Percentiles rank a stretch among this genome's conserved stretches.
These are phyloP conservation scores for Xylaria arbuscula DNA, from an alignment of 2,329 filamentous ascomycete species.

Conservation along the genomic window DNA sequence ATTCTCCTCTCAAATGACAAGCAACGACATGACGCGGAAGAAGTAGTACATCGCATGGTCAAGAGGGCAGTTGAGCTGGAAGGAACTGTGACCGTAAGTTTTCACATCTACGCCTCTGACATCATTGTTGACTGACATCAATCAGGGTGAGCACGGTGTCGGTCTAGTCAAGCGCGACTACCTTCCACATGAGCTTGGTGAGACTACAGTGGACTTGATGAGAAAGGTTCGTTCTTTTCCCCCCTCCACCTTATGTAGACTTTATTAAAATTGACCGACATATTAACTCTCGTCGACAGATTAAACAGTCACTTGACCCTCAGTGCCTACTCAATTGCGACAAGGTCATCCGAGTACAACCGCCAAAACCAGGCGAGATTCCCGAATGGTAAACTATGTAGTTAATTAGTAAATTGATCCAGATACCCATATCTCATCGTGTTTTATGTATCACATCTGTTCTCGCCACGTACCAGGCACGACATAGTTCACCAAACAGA, in stretches of 20 bases:
- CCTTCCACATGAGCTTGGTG: slow-evolving; percentile 79
- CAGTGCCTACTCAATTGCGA: slow-evolving; percentile 76
- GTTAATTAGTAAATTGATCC: slow-evolving; percentile 13
- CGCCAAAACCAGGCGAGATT: slow-evolving; percentile 61
- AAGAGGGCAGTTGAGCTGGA: slow-evolving; percentile 87
- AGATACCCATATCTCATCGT: slow-evolving; percentile 21
- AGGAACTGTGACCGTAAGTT: slow-evolving; percentile 77
- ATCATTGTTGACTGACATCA: slow-evolving; percentile 25
- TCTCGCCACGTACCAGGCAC: slow-evolving; percentile 3
- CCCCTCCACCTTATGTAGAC: no score
- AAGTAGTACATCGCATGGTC: slow-evolving; percentile 83
- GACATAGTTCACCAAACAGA: slow-evolving; percentile 5
- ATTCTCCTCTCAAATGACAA: slow-evolving; percentile 72
- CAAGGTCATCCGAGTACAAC: slow-evolving; percentile 73
- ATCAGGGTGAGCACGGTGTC: slow-evolving; percentile 81
- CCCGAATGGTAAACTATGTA: slow-evolving; percentile 54
- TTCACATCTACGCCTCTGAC: not conserved
- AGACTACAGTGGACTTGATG: slow-evolving; percentile 82
- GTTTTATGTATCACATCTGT: slow-evolving; percentile 30
- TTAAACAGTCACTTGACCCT: slow-evolving; percentile 85
- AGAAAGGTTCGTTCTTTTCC: slow-evolving; percentile 71
- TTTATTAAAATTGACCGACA: slow-evolving; percentile 34
- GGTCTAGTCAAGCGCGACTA: slow-evolving; percentile 88
- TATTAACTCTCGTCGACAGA: slow-evolving; percentile 56
- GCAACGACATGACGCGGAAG: slow-evolving; percentile 74